Evolutionary conservation across 257 asterid species (phyloP).

Genomic region (Agastache rugosa): DNA sequence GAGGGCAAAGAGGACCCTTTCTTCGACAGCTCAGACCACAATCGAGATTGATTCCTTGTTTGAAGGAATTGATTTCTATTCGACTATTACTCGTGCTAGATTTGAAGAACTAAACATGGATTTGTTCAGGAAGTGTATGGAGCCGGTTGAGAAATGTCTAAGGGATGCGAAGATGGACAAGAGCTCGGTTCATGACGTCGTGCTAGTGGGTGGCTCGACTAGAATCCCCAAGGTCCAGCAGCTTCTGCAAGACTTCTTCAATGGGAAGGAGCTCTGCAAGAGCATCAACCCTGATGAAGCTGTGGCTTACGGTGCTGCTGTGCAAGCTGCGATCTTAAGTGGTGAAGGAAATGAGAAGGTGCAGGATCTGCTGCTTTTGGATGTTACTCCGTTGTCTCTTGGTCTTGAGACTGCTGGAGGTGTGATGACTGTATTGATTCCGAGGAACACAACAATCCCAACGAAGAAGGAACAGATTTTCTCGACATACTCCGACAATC

Average conservation of each 20-base stretch:
- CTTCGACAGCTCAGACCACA: constrained; percentile 35
- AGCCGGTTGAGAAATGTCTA: constrained; percentile 32
- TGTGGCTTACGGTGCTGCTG: constrained; percentile 41
- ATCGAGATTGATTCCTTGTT: constrained; percentile 24
- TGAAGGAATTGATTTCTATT: constrained; percentile 21
- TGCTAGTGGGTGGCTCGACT: constrained; percentile 40
- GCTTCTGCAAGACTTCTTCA: constrained; percentile 38
- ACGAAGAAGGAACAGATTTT: constrained; percentile 28
- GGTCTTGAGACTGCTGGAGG: constrained; percentile 36
- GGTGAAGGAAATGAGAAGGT: constrained; percentile 41
- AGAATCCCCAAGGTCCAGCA: constrained; percentile 40
- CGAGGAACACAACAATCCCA: constrained; percentile 34
- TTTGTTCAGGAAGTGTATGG: constrained; percentile 30
- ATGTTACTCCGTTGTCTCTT: constrained; percentile 39
- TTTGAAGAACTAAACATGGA: constrained; percentile 31
- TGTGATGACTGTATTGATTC: constrained; percentile 35
- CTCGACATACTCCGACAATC: constrained; percentile 20
- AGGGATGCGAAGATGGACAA: constrained; percentile 38
- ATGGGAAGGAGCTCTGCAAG: constrained; percentile 36
- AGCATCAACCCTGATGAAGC: constrained; percentile 43
- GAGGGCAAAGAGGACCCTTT: constrained; percentile 40
- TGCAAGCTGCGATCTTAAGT: constrained; percentile 38
- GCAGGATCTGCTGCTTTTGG: constrained; percentile 39
- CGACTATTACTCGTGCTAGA: constrained; percentile 23
- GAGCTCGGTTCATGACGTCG: constrained; percentile 34